Conservation (phyloP, 2,329 filamentous ascomycete species). For the Pestalotiopsis sp. region DNA sequence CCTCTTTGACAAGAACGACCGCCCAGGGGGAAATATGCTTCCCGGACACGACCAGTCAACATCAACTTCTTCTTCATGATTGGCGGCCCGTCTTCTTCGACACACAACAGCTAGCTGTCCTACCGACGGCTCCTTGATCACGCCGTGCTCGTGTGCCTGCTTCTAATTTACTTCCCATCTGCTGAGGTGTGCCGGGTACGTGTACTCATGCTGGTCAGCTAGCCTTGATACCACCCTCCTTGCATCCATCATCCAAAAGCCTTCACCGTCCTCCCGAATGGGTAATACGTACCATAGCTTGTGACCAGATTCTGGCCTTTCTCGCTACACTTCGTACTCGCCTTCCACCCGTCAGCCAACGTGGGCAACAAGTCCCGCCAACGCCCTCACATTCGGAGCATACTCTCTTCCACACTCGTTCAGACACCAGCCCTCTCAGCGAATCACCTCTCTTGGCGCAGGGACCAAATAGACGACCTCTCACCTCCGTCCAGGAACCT, state of each 20-base stretch:
- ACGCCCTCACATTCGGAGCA: not conserved
- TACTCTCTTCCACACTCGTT: not conserved
- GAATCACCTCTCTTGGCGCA: not conserved
- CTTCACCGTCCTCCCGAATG: not conserved
- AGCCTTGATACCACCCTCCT: not conserved
- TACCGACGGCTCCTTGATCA: not conserved
- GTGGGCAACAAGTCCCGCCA: not conserved
- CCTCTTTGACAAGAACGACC: not conserved
- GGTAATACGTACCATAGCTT: not conserved
- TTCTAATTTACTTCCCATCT: not conserved
- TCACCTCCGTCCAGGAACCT: not conserved
- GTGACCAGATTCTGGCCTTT: not conserved
- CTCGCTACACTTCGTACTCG: not conserved
- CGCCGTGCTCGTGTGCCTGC: not conserved
- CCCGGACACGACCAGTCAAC: not conserved
- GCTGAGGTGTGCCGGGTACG: conserved; percentile 1
- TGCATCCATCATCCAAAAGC: not conserved
- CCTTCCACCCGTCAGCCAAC: not conserved
- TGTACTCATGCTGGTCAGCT: conserved; percentile 4
- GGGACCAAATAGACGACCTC: not conserved
- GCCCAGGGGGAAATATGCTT: not conserved
- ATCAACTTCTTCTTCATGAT: not conserved
- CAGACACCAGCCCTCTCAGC: not conserved
- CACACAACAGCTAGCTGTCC: not conserved
- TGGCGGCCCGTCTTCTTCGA: not conserved